Evolutionary conservation across 2,329 filamentous ascomycete species (phyloP).

Genomic region (Colletotrichum higginsianum): DNA sequence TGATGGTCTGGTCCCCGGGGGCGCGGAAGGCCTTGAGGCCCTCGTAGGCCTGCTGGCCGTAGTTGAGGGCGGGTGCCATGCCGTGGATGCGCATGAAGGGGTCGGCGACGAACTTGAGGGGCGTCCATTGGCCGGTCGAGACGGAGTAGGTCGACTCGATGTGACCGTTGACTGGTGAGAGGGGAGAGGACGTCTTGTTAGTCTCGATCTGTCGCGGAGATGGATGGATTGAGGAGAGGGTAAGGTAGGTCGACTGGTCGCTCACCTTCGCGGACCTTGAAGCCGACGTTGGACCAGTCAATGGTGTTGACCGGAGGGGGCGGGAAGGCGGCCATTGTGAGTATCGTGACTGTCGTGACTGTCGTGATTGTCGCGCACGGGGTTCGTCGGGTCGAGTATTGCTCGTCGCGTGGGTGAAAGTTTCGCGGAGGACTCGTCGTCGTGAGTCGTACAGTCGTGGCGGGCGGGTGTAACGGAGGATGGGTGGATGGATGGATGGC

Average conservation of each 20-base stretch:
- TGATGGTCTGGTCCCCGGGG: constrained; percentile 78
- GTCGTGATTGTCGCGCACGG: neutral
- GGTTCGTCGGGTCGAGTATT: neutral
- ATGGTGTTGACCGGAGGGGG: constrained; percentile 85
- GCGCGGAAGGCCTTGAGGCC: constrained; percentile 96
- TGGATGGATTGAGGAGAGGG: too few species aligned
- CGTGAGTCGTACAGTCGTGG: neutral
- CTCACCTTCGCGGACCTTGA: constrained; percentile 89
- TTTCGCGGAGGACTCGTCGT: constrained; percentile 2
- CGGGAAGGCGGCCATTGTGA: constrained; percentile 73
- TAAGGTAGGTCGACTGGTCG: neutral
- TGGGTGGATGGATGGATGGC: neutral
- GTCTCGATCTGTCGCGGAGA: neutral
- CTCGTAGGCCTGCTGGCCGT: constrained; percentile 97
- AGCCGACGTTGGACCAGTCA: constrained; percentile 95
- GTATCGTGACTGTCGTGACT: constrained; percentile 51
- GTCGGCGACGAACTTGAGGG: constrained; percentile 84
- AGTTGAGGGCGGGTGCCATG: constrained; percentile 96
- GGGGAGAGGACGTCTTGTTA: constrained; percentile 4
- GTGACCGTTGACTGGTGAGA: constrained; percentile 86
- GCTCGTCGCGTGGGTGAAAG: neutral
- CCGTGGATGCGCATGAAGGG: constrained; percentile 92
- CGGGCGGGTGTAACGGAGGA: neutral
- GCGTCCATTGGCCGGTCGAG: constrained; percentile 82
- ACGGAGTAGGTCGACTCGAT: constrained; percentile 88